A percentile compares a stretch with the other conserved stretches of the same genome.
These are phyloP conservation scores for Capronia coronata DNA, from an alignment of 2,329 filamentous ascomycete species.

Conservation along the genomic window DNA sequence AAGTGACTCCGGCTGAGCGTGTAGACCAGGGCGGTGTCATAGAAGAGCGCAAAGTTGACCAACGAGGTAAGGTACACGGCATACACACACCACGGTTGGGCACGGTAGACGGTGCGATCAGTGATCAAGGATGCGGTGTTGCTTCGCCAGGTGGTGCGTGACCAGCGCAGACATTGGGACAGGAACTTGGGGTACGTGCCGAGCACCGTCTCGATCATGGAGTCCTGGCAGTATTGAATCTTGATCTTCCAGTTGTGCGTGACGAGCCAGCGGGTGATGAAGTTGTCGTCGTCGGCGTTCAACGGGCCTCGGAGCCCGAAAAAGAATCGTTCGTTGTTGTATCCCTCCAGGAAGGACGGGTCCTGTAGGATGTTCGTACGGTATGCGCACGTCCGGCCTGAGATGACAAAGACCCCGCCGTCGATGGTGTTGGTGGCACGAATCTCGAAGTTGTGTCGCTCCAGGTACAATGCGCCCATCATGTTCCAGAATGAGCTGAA, in stretches of 20 bases:
- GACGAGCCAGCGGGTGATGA: constrained; percentile 50
- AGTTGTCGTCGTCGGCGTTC: constrained; percentile 57
- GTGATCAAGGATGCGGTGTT: constrained; percentile 47
- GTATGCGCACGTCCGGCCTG: constrained; percentile 49
- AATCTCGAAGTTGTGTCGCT: constrained; percentile 58
- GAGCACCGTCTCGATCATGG: constrained; percentile 48
- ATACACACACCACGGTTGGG: constrained; percentile 50
- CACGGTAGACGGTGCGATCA: constrained; percentile 35
- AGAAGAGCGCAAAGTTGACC: constrained; percentile 51
- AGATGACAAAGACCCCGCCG: constrained; percentile 54
- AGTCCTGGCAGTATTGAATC: constrained; percentile 45
- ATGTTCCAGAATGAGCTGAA: constrained; percentile 45
- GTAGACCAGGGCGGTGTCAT: constrained; percentile 43
- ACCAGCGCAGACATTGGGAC: constrained; percentile 52
- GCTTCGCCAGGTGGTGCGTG: constrained; percentile 52
- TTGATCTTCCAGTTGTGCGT: constrained; percentile 47
- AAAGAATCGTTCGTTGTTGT: constrained; percentile 48
- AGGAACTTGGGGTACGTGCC: constrained; percentile 46
- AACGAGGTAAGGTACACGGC: constrained; percentile 47
- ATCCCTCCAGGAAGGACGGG: constrained; percentile 40
- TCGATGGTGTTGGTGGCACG: constrained; percentile 52
- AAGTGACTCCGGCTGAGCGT: constrained; percentile 29
- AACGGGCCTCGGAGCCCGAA: constrained; percentile 43
- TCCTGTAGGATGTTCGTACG: constrained; percentile 47
- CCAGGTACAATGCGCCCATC: constrained; percentile 53